Evolutionary conservation across 1,139 yeast species (phyloP), one percentile per base, ranked within the genome.

Genomic region (Geotrichum aggregatum): DNA sequence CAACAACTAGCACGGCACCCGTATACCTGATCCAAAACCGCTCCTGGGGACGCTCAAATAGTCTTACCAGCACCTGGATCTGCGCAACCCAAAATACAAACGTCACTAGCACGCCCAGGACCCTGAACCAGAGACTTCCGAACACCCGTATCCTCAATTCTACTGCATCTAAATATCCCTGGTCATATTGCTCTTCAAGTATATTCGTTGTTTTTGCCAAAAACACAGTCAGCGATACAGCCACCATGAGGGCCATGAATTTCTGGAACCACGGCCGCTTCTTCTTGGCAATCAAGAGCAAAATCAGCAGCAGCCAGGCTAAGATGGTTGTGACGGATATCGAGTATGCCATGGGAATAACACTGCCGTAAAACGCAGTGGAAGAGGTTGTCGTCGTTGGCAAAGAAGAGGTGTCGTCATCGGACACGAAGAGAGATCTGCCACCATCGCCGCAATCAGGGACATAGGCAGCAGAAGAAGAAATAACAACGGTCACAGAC

Each of bases 21-120:
- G 81, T 71, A 43, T 76, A 70, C 46, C 84, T 78, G 5, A 87
- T 78, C 34, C 81, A 67, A 48, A 85, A 70, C 62, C 83, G 82
- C 66, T 87, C 95, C 48, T 76, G 76, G 49, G 78, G 84, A 31
- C 95, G 74, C 52, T 80, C 78, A 63, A 84, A 87, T 39, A 87
- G 68, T 52, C 95, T 71, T 76, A 84, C 79, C 7, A 85, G 76
- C 26, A 87, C 83, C 62, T 85, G 91, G 0, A 87, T 86, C 64
- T 88, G 95, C 49, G 88, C 84, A 36, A 86, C 70, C 70, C 86
- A 88, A 14, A 85, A 71, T 1, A 85, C 63, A 2, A 84, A 67
- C 21, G 82, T 82, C 28, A 82, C 78, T 1, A 87, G 63, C 40
- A 86, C 72, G 60, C 83, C 87, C n/a, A 86, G 70, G 7, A 81